Base-by-base conservation (phyloP, 106 monocot genomes). In the Apostasia ramifera region DNA sequence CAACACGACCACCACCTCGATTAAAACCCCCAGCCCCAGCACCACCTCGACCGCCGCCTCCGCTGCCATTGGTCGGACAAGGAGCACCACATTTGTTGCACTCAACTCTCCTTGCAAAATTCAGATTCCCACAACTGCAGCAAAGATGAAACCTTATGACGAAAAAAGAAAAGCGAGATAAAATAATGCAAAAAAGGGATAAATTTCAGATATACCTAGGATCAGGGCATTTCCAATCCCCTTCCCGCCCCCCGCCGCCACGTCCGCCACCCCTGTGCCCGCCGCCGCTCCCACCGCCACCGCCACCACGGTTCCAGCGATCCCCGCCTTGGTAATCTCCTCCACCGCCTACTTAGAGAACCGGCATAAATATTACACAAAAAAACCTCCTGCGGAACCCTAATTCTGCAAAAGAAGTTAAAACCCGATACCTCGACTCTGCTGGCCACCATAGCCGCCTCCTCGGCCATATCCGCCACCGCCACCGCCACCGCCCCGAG, bases 141-240 rank as follows among this genome's bases (percentile, higher is more conserved):
- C 10, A 76, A 57, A 71, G 3, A 53, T 45, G 50, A 47, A 67
- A 61, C 41, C 61, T 11, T 13, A 71, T 38, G 1, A 42, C 5
- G 61, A 48, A 26, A 53, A 62, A 55, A 48, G 9, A 54, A 52
- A 39, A 48, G 11, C 4, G 43, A 26, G 1, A 0, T 26, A 52
- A 14, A 47, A 49, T 2, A 67, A 8, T 15, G 44, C 8, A 55
- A 37, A n/a, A 4, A 10, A 59, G 39, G 40, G 37, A 8, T n/a
- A 2, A 59, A 13, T 40, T 59, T 51, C 4, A 59, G 42, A 44
- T 46, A 26, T 41, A 98, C 97, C 86, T 87, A 11, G 97, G 64
- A 49, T 92, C 80, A 65, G 97, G 97, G 78, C 97, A 98, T 45
- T 73, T 48, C 97, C 97, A 98, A 76, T 98, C 97, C 11, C 97